These are phyloP conservation scores for Teunomyces pallodes DNA, from an alignment of 805 yeast species.

Conservation along the genomic window DNA sequence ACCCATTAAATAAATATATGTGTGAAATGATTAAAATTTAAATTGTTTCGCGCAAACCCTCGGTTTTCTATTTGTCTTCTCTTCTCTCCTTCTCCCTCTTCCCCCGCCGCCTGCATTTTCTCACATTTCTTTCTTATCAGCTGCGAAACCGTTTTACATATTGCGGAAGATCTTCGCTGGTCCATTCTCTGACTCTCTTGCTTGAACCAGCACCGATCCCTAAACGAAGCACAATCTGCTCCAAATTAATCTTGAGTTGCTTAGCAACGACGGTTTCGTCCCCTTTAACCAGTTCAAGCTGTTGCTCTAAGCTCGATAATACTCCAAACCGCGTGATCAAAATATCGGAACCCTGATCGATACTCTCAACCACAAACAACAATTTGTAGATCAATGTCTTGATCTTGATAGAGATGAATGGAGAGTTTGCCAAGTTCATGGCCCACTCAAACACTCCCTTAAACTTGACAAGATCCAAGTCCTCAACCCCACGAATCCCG, in stretches of 20 bases:
- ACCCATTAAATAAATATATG: conserved; percentile 2
- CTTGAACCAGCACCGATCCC: conserved; percentile 38
- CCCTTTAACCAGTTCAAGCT: conserved; percentile 4
- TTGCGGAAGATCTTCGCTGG: conserved; percentile 46
- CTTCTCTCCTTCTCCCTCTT: background rate
- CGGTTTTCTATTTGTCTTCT: background rate
- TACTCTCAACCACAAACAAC: conserved; percentile 46
- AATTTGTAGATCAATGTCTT: conserved; percentile 40
- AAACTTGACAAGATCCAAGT: conserved; percentile 51
- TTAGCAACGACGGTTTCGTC: conserved; percentile 9
- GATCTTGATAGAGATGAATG: conserved; percentile 43
- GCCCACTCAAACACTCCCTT: conserved; percentile 68
- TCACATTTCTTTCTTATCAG: background rate
- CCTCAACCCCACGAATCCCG: conserved; percentile 48
- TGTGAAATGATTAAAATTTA: background rate
- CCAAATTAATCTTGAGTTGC: conserved; percentile 40
- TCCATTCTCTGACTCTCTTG: conserved; percentile 65
- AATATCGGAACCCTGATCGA: conserved; percentile 57
- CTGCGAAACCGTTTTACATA: conserved; percentile 40
- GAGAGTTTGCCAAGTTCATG: conserved; percentile 51
- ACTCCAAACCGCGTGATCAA: conserved; percentile 57
- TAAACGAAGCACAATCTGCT: conserved; percentile 46
- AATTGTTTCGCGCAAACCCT: too few relatives aligned
- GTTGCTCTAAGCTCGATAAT: conserved; percentile 23
- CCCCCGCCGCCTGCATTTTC: too few relatives aligned